Conservation (phyloP, 108 stramenopile genomes). For the Cyclotella baltica region DNA sequence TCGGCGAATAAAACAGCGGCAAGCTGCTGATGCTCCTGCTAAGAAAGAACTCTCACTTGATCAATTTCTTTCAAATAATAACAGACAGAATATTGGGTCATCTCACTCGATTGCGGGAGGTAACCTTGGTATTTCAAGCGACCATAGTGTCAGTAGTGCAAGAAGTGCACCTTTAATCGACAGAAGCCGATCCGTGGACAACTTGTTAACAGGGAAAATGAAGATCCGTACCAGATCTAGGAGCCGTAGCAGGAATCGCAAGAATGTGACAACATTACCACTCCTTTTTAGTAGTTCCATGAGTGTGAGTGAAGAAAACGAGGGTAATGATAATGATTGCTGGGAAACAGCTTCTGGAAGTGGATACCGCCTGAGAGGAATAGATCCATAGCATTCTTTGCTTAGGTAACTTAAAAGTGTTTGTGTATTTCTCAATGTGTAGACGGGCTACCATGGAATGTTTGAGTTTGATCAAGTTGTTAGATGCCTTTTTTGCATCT, state of each 20-base stretch:
- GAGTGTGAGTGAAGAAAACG: slow-evolving; percentile 56
- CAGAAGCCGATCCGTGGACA: slow-evolving; percentile 14
- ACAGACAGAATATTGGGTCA: slow-evolving; percentile 22
- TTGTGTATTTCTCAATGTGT: too few species aligned
- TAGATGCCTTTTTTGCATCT: too few species aligned
- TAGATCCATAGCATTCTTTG: slow-evolving; percentile 51
- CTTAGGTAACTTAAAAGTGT: too few species aligned
- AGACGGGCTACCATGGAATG: too few species aligned
- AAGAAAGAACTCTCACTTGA: slow-evolving; percentile 23
- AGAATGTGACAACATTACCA: slow-evolving; percentile 43
- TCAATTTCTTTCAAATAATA: slow-evolving; percentile 32
- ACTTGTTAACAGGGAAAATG: slow-evolving; percentile 50
- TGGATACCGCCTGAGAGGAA: slow-evolving; percentile 48
- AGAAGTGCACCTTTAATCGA: slow-evolving; percentile 34
- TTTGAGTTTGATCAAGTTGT: too few species aligned
- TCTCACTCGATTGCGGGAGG: slow-evolving; percentile 31
- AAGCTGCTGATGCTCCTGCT: slow-evolving; percentile 5
- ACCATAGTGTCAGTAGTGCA: slow-evolving; percentile 40
- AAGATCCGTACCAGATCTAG: slow-evolving; percentile 36
- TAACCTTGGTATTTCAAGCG: slow-evolving; percentile 16
- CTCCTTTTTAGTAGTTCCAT: slow-evolving; percentile 50
- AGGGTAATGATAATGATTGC: slow-evolving; percentile 39
- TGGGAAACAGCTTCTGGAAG: slow-evolving; percentile 54
- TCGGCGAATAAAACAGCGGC: slow-evolving; percentile 26
- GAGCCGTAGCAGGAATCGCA: slow-evolving; percentile 29